Conservation (phyloP, 1,284 basidiomycete species). For the Inonotus hispidus region DNA sequence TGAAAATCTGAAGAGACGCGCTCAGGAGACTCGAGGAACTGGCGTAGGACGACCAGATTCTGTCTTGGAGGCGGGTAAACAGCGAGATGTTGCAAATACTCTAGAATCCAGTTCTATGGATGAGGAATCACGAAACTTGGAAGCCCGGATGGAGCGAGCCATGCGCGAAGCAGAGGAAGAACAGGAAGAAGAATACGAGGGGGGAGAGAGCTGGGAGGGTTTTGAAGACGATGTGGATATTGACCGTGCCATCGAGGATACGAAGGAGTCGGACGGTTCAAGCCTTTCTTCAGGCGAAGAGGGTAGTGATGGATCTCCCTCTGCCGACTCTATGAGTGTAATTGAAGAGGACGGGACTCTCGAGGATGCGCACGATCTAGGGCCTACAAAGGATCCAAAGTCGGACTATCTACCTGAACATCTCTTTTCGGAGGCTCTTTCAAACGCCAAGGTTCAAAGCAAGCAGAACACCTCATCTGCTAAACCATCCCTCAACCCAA, state of each 20-base stretch:
- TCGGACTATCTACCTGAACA: slow-evolving; percentile 17
- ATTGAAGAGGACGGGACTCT: not conserved
- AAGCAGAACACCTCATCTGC: not conserved
- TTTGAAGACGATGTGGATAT: not conserved
- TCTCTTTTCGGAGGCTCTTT: slow-evolving; percentile 13
- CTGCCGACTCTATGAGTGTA: not conserved
- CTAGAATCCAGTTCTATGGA: slow-evolving; percentile 18
- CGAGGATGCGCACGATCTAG: not conserved
- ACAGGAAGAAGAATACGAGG: not conserved
- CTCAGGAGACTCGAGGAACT: slow-evolving; percentile 29
- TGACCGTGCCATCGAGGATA: not conserved
- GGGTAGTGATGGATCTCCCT: not conserved
- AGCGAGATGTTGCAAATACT: not conserved
- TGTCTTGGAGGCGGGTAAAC: not conserved
- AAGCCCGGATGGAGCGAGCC: slow-evolving; percentile 13
- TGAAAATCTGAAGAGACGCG: slow-evolving; percentile 41
- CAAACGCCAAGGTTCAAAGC: not conserved
- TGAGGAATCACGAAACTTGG: slow-evolving; percentile 7
- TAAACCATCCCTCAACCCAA: not conserved
- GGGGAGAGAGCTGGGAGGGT: slow-evolving; percentile 1
- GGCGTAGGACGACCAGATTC: slow-evolving; percentile 1
- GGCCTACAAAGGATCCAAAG: not conserved
- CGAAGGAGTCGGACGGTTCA: not conserved
- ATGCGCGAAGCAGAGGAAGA: slow-evolving; percentile 13
- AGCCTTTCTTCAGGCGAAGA: not conserved